Percentiles rank a stretch among this genome's conserved stretches.
phyloP scores from a whole-genome alignment of 1,139 yeast genomes.

The Saccharomyces hybrid region DNA sequence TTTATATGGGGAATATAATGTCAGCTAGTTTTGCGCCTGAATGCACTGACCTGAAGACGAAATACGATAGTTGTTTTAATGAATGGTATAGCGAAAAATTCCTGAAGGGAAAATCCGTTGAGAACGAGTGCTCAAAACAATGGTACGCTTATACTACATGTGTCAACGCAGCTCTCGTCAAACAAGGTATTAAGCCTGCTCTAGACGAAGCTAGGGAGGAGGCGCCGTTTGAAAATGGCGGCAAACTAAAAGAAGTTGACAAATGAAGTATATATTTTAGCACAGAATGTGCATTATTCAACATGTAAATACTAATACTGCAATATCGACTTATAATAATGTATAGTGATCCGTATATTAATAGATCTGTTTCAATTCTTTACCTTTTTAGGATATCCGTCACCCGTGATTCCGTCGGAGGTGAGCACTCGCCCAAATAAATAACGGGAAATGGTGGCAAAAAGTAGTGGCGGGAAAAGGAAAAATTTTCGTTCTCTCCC shows the following conservation, averaged over 20 bases:
- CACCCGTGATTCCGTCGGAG: neutral
- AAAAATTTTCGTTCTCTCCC: neutral
- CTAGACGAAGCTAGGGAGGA: constrained; percentile 86
- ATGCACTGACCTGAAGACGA: constrained; percentile 77
- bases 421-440: neutral
- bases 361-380: neutral
- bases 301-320: neutral
- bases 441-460: constrained; percentile 1
- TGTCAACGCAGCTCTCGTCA: constrained; percentile 47
- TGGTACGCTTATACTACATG: constrained; percentile 87
- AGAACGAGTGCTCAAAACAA: constrained; percentile 83
- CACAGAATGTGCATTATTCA: no score
- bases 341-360: neutral
- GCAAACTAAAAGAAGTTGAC: constrained; percentile 24
- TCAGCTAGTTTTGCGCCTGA: constrained; percentile 94
- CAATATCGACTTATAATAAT: neutral
- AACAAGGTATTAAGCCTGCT: constrained; percentile 47
- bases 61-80: constrained; percentile 89
- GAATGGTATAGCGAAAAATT: constrained; percentile 83
- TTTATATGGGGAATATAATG: constrained; percentile 67
- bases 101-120: constrained; percentile 29
- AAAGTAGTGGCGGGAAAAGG: neutral
- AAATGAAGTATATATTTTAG: neutral
- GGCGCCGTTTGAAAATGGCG: constrained; percentile 76
- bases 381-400: neutral